These are phyloP conservation scores for Wickerhamomyces bisporus DNA, from an alignment of 805 yeast genomes.

Conservation along the genomic window DNA sequence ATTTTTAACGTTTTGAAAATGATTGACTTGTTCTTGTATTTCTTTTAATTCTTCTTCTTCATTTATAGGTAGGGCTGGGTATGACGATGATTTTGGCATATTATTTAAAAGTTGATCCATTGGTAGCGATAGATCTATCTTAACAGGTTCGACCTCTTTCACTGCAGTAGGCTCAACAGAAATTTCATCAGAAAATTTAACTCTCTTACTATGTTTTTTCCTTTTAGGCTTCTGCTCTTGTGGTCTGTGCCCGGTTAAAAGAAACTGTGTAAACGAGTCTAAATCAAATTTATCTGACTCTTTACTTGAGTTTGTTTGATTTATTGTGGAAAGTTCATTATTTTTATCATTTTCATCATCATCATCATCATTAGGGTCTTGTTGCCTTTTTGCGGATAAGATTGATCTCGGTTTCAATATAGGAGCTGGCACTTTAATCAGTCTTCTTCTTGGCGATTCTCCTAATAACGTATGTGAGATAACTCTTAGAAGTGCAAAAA, in stretches of 20 bases:
- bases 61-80: constrained; percentile 41
- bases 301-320: constrained; percentile 1
- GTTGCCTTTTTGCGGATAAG: constrained; percentile 51
- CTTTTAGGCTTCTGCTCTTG: constrained; percentile 32
- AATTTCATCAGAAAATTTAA: constrained; percentile 67
- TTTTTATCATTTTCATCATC: constrained; percentile 23
- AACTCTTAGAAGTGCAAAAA: constrained; percentile 80
- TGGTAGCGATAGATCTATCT: constrained; percentile 59
- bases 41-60: constrained; percentile 69
- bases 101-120: constrained; percentile 66
- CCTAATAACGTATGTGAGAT: constrained; percentile 62
- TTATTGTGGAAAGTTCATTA: constrained; percentile 1
- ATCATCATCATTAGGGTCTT: constrained; percentile 40
- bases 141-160: constrained; percentile 19
- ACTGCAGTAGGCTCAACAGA: constrained; percentile 14
- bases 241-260: constrained; percentile 77
- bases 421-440: constrained; percentile 52
- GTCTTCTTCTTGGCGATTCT: constrained; percentile 44
- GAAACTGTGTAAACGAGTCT: constrained; percentile 79
- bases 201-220: constrained; percentile 48
- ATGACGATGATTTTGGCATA: constrained; percentile 33
- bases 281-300: constrained; percentile 52
- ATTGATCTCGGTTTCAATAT: constrained; percentile 81
- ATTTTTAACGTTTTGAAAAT: constrained; percentile 65
- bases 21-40: constrained; percentile 68